A percentile compares a stretch with the other conserved stretches of the same genome.
Conservation (phyloP, 208 protist species). For the Crithidia thermophila region DNA sequence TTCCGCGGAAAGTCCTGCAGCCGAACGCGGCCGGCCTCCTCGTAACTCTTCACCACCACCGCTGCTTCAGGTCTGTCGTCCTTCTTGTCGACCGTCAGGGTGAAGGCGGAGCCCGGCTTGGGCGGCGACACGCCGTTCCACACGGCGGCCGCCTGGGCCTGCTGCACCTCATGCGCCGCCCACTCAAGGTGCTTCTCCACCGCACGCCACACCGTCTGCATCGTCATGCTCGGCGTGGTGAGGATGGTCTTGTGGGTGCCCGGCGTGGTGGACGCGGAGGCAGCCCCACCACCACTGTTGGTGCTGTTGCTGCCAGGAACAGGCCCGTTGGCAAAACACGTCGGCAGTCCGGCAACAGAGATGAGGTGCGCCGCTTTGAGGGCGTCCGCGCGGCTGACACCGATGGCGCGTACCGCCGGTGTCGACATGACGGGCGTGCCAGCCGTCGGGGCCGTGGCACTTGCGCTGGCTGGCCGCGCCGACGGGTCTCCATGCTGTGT, state of each 20-base stretch:
- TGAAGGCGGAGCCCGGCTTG: slow-evolving; percentile 22
- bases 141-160: slow-evolving; percentile 18
- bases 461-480: background rate
- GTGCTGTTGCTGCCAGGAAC: slow-evolving; percentile 20
- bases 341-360: slow-evolving; percentile 43
- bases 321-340: slow-evolving; percentile 18
- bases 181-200: slow-evolving; percentile 42
- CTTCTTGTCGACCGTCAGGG: slow-evolving; percentile 15
- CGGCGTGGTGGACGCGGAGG: background rate
- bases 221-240: slow-evolving; percentile 52
- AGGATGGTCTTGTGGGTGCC: slow-evolving; percentile 33
- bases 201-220: slow-evolving; percentile 54
- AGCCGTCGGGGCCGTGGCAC: background rate
- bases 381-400: slow-evolving; percentile 1
- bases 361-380: slow-evolving; percentile 40
- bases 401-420: slow-evolving; percentile 18
- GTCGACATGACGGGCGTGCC: background rate
- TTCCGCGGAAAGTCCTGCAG: slow-evolving; percentile 51
- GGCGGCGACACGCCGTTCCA: slow-evolving; percentile 22
- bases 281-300: background rate
- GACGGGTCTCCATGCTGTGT: background rate
- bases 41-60: slow-evolving; percentile 15
- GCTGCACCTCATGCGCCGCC: slow-evolving; percentile 30
- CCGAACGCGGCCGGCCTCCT: slow-evolving; percentile 39
- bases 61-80: background rate